Conservation (phyloP, 2,329 filamentous ascomycete species). For the Falciphora oryzae region DNA sequence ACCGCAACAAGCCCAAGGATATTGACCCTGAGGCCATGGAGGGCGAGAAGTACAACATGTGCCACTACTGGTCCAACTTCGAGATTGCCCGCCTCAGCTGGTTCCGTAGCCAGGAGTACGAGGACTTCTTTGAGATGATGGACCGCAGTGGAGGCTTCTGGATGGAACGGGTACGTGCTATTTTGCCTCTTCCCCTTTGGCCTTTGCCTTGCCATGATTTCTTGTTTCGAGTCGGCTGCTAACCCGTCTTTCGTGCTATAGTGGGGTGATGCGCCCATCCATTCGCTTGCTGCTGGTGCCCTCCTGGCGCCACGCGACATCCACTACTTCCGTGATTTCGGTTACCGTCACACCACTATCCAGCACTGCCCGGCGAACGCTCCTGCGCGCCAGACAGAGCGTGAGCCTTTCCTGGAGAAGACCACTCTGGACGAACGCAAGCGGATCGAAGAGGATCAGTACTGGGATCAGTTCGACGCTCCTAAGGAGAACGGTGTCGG, state of each 20-base stretch:
- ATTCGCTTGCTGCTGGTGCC: constrained; percentile 90
- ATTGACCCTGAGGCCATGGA: constrained; percentile 94
- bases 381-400: constrained; percentile 75
- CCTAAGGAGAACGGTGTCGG: constrained; percentile 95
- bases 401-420: constrained; percentile 73
- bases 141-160: constrained; percentile 96
- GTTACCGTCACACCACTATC: constrained; percentile 97
- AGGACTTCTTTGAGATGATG: constrained; percentile 99
- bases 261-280: constrained; percentile 98
- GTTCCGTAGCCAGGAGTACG: constrained; percentile 96
- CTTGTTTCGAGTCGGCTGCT: neutral
- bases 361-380: constrained; percentile 98
- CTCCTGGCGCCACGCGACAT: constrained; percentile 78
- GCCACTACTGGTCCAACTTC: constrained; percentile 99
- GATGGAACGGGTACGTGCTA: constrained; percentile 78
- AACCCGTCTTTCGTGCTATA: constrained; percentile 29
- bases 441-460: constrained; percentile 86
- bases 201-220: neutral
- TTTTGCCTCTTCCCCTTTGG: constrained; percentile 2
- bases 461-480: constrained; percentile 84
- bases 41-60: constrained; percentile 99
- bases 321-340: constrained; percentile 98
- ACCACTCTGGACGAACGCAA: constrained; percentile 78
- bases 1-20: constrained; percentile 63
- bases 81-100: constrained; percentile 93